Conservation (phyloP, 305 asterid species). For the Coffea humblotiana region DNA sequence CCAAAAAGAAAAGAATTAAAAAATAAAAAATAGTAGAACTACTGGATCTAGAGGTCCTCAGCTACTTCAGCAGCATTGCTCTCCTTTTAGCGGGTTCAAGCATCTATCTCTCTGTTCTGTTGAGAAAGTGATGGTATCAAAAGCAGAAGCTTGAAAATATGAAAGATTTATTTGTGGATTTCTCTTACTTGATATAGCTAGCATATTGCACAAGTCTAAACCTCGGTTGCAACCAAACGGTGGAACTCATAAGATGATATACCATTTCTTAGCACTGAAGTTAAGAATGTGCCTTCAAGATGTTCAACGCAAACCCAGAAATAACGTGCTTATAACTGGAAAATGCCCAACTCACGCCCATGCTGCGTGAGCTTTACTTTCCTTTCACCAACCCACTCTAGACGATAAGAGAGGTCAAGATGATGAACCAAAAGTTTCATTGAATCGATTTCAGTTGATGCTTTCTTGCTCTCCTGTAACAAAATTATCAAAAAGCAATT, state of each 20-base stretch:
- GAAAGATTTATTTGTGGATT: neutral
- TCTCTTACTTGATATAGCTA: neutral
- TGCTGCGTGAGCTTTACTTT: constrained; percentile 75
- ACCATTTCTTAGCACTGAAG: neutral
- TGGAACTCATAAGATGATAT: neutral
- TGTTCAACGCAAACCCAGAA: neutral
- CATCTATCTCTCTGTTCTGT: neutral
- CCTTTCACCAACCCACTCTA: constrained; percentile 80
- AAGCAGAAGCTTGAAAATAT: neutral
- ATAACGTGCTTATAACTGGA: constrained; percentile 54
- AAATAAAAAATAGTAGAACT: neutral
- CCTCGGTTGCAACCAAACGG: neutral
- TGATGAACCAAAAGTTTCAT: constrained; percentile 70
- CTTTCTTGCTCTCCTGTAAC: constrained; percentile 54
- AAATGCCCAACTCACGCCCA: constrained; percentile 73
- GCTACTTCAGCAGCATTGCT: neutral
- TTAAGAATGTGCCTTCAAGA: neutral
- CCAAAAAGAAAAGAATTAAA: neutral
- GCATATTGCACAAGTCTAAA: neutral
- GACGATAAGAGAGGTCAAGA: constrained; percentile 85
- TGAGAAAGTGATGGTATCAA: neutral
- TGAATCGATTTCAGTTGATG: constrained; percentile 59
- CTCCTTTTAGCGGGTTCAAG: neutral
- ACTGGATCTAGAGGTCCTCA: neutral
- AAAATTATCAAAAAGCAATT: neutral